Percentiles rank a stretch among this genome's conserved stretches.
Conservation (phyloP, 352 stramenopile genomes). For the Globisporangium abappressorium region DNA sequence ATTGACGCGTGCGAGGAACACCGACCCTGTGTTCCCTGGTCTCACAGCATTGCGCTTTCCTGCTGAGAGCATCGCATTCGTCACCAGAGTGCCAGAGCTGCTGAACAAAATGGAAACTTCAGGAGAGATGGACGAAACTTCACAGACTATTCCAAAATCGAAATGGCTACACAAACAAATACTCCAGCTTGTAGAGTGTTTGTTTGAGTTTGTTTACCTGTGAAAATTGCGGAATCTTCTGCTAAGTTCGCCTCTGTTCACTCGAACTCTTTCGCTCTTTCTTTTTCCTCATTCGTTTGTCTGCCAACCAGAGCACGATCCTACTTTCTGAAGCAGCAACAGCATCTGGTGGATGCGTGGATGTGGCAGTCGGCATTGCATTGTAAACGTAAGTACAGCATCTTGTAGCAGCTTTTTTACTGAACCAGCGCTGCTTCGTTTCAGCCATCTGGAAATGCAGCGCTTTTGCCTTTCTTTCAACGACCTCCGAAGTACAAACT, state of each 20-base stretch:
- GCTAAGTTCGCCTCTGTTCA: background rate
- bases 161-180: background rate
- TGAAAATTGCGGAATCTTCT: background rate
- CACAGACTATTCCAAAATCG: background rate
- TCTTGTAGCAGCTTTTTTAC: background rate
- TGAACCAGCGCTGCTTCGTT: background rate
- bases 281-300: background rate
- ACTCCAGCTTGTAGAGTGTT: background rate
- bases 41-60: too few relatives aligned
- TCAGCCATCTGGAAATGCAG: background rate
- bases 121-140: background rate
- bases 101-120: background rate
- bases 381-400: background rate
- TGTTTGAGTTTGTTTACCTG: background rate
- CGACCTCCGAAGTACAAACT: background rate
- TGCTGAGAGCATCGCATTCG: background rate
- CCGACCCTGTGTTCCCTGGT: too few relatives aligned
- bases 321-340: background rate
- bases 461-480: background rate
- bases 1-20: background rate
- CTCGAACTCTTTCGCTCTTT: background rate
- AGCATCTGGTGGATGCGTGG: background rate
- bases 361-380: background rate
- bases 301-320: background rate
- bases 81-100: background rate